phyloP scores from a whole-genome alignment of 345 rosid species.

The Salix dunnii region DNA sequence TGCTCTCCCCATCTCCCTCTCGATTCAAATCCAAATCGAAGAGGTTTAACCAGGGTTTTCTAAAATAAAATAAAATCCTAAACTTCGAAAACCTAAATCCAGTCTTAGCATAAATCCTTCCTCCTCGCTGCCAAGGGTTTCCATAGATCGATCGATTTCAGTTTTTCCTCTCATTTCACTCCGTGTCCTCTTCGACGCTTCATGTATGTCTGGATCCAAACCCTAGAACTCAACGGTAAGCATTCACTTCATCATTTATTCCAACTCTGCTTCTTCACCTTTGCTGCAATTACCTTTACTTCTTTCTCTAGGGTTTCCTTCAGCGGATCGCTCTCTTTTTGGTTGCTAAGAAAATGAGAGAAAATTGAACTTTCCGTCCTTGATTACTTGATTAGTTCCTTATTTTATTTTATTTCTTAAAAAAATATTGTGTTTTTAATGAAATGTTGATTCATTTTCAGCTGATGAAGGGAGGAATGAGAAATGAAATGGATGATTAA shows the following conservation, averaged over 20 bases:
- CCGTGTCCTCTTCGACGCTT: neutral
- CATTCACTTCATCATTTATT: neutral
- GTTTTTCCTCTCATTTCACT: neutral
- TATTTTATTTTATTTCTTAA: neutral
- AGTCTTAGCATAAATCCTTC: neutral
- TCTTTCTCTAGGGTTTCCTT: neutral
- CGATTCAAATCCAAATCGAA: neutral
- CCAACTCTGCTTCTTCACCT: neutral
- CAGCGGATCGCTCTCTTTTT: neutral
- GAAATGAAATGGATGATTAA: conserved; percentile 4
- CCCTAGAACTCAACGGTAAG: neutral
- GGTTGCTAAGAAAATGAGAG: neutral
- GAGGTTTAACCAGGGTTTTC: neutral
- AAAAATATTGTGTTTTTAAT: no score
- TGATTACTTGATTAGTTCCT: neutral
- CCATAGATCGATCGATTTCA: neutral
- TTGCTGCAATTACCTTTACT: neutral
- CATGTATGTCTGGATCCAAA: neutral
- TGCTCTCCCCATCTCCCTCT: neutral
- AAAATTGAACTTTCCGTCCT: neutral
- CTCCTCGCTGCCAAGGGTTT: neutral
- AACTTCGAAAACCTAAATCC: neutral
- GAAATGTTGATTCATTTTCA: neutral
- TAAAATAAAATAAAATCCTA: neutral
- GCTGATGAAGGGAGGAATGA: neutral